Base-by-base conservation (phyloP, 73 alveolate species). In the Paramecium bursaria region DNA sequence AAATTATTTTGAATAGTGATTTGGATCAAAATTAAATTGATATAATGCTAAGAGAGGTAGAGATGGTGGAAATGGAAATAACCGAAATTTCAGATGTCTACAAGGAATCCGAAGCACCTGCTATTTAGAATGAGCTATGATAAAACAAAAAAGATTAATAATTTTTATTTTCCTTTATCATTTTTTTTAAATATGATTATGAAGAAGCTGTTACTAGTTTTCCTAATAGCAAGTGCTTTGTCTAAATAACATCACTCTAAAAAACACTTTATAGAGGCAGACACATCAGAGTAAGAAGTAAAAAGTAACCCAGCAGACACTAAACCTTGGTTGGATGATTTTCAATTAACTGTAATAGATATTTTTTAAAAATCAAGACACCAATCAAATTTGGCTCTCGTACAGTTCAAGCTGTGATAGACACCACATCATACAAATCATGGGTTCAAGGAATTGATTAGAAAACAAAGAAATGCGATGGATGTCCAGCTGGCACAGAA, bases 391-490 rank as follows among this genome's bases (percentile, higher is more conserved):
- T 57, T 17, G 76, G 76, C 33, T 30, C 47, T 30, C 29, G 33
- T 30, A n/a, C 1, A 27, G 26, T 57, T 5, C 33, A 57, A 57
- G 26, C 26, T 27, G 17, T 50, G 33, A 57, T 57, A n/a, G 76
- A 57, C 33, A 57, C 76, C 17, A 57, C 76, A 23, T 57, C 76
- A 23, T 30, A 57, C 33, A 57, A 30, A 30, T 23, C 76, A 6
- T 57, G 76, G 76, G 76, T 57, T 17, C 33, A 30, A 23, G 33
- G 76, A n/a, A n/a, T n/a, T n/a, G n/a, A n/a, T n/a, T n/a, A n/a
- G n/a, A 50, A 57, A 1, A 22, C 26, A 19, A 27, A 23, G 33
- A 57, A 57, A 57, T 57, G 76, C n/a, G 76, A 57, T 23, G 33
- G 15, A 27, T 57, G 76, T 57, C 76, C 76, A 2, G 49, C 17